Conservation (phyloP, 176 grass and related monocot species). For the Areca catechu region DNA sequence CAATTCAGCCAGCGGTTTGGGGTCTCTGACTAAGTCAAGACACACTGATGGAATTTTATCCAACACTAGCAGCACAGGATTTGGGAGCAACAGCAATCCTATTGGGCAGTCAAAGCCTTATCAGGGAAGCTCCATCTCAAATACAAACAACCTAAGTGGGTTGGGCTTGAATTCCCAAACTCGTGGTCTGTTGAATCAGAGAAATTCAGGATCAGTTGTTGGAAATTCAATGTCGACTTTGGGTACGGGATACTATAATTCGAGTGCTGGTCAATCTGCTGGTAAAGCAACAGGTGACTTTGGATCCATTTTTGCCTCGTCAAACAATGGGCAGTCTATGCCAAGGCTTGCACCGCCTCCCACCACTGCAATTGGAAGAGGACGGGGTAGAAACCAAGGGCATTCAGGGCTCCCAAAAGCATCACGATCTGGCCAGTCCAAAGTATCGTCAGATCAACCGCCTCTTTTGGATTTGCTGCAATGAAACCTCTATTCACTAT, state of each 20-base stretch:
- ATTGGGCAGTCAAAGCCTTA: slow-evolving; percentile 42
- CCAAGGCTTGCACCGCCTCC: slow-evolving; percentile 81
- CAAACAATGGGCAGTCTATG: slow-evolving; percentile 27
- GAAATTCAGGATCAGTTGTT: slow-evolving; percentile 29
- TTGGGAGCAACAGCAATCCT: slow-evolving; percentile 31
- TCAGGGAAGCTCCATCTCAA: slow-evolving; percentile 31
- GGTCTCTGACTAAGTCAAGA: slow-evolving; percentile 13
- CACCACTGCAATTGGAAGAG: slow-evolving; percentile 66
- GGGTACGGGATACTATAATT: slow-evolving; percentile 24
- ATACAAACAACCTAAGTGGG: slow-evolving; percentile 24
- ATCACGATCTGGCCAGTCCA: slow-evolving; percentile 44
- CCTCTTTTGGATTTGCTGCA: slow-evolving; percentile 80
- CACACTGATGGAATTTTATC: slow-evolving; percentile 35
- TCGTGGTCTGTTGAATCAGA: slow-evolving; percentile 31
- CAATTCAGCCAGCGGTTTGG: slow-evolving; percentile 25
- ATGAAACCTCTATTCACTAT: slow-evolving; percentile 1
- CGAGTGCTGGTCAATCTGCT: slow-evolving; percentile 20
- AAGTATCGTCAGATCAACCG: slow-evolving; percentile 44
- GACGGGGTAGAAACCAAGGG: slow-evolving; percentile 82
- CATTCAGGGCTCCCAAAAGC: slow-evolving; percentile 54
- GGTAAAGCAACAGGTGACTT: slow-evolving; percentile 39
- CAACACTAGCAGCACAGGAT: slow-evolving; percentile 23
- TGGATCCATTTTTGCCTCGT: slow-evolving; percentile 31
- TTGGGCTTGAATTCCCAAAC: slow-evolving; percentile 28
- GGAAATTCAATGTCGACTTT: slow-evolving; percentile 28